Base-by-base conservation (phyloP, 2,329 filamentous ascomycete species). In the Paecilomyces fulvus region DNA sequence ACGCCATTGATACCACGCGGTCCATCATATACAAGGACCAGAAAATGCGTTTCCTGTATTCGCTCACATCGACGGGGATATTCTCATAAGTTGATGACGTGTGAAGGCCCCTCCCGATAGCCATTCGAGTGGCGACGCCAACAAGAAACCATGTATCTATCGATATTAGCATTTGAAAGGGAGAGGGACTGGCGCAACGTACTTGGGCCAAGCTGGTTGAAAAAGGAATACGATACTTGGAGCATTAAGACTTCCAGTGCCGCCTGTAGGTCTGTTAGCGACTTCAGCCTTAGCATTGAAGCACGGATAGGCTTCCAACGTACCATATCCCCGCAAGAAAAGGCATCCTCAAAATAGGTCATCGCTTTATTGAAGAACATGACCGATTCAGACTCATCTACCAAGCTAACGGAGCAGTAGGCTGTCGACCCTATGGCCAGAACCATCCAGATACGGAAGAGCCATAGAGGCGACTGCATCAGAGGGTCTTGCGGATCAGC, bases 11-110 rank as follows among this genome's bases (percentile, higher is more conserved):
- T 4, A 77, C 75, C 1, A 78, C 69, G 1, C 75, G 72, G 63
- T 79, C 76, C 76, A 79, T 78, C 76, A 79, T 78, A 51, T 79
- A 79, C 3, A 79, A 65, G 1, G 73, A 77, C 48, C 75, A 78
- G 61, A 79, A 78, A 1, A 78, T 59, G 2, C 76, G 68, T 51
- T 77, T 78, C 6, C 73, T 68, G 37, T 70, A 65, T 53, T 77
- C 64, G 3, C 63, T 63, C 3, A 68, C 64, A 53, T 74, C 69
- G 0, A 64, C 51, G 3, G 73, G 60, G 1, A 76, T 50, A 3
- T 51, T 59, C 6, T 67, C 63, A 48, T 76, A 77, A 2, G 70
- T 65, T 2, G 70, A 67, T 0, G 69, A 60, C 2, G 70, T 68
- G 55, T 77, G 74, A 0, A 78, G 63, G 0, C 75, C 75, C 64